Evolutionary conservation across 2,329 filamentous ascomycete species (phyloP).

Genomic region (Fusarium sp.): DNA sequence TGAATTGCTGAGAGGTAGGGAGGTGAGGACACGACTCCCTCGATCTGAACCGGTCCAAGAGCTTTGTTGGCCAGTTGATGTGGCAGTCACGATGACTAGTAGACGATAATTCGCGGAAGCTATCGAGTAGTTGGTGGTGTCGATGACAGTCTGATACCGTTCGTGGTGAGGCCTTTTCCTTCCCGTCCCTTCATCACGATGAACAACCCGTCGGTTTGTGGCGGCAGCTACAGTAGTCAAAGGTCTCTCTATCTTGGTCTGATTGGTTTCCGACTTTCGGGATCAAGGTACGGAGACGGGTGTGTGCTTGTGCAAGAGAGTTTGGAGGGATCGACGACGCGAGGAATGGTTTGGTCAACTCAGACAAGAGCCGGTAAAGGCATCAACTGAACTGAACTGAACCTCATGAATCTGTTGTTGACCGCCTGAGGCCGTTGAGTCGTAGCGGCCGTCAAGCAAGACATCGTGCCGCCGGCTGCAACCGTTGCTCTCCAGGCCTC

Average conservation of each 20-base stretch:
- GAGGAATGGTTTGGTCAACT: neutral
- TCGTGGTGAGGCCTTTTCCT: slow-evolving; percentile 19
- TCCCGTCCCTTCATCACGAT: slow-evolving; percentile 31
- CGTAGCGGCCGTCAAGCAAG: slow-evolving; percentile 37
- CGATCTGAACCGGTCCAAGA: slow-evolving; percentile 12
- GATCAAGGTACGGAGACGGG: slow-evolving; percentile 17
- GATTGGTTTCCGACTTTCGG: slow-evolving; percentile 35
- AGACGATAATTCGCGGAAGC: slow-evolving; percentile 29
- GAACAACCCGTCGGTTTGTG: slow-evolving; percentile 26
- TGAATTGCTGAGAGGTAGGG: slow-evolving; percentile 7
- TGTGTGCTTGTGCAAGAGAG: neutral
- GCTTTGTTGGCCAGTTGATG: slow-evolving; percentile 17
- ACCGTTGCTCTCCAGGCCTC: slow-evolving; percentile 39
- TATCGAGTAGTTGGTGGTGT: slow-evolving; percentile 27
- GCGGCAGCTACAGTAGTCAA: slow-evolving; percentile 30
- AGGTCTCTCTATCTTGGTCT: slow-evolving; percentile 18
- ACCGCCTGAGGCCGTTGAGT: slow-evolving; percentile 29
- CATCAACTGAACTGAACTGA: neutral
- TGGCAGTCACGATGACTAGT: slow-evolving; percentile 24
- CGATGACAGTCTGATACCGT: slow-evolving; percentile 8
- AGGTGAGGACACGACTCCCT: slow-evolving; percentile 20
- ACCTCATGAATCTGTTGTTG: slow-evolving; percentile 7
- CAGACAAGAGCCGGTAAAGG: neutral
- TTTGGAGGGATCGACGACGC: neutral
- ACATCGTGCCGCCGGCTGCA: slow-evolving; percentile 42